Percentiles rank a stretch among this genome's conserved stretches.
Evolutionary conservation across 179 eudicot species (phyloP).

Genomic region (Gypsophila paniculata): DNA sequence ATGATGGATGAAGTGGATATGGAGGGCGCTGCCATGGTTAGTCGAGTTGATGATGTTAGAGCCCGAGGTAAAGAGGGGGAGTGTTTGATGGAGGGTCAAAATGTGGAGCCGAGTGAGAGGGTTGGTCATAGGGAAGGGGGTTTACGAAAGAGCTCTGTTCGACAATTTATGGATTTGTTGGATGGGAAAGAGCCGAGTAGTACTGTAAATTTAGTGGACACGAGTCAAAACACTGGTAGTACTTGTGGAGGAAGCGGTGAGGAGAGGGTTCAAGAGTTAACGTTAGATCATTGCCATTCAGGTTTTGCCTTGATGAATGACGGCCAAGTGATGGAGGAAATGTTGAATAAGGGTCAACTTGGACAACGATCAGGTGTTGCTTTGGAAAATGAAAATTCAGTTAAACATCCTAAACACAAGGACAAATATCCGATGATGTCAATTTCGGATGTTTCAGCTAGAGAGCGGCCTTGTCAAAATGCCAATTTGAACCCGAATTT

Average conservation of each 20-base stretch:
- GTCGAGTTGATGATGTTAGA: constrained; percentile 35
- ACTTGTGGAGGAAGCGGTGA: constrained; percentile 41
- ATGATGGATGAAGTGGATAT: constrained; percentile 58
- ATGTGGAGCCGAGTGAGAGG: constrained; percentile 43
- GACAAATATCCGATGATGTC: constrained; percentile 23
- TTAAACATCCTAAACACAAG: constrained; percentile 16
- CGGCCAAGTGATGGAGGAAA: constrained; percentile 37
- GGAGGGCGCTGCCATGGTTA: constrained; percentile 43
- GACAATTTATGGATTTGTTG: constrained; percentile 43
- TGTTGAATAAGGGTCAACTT: constrained; percentile 41
- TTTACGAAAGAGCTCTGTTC: constrained; percentile 32
- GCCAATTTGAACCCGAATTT: constrained; percentile 14
- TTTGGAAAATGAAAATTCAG: constrained; percentile 24
- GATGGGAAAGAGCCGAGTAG: constrained; percentile 44
- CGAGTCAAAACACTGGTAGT: constrained; percentile 36
- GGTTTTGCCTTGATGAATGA: constrained; percentile 36
- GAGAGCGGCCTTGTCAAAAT: constrained; percentile 19
- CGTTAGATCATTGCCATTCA: constrained; percentile 41
- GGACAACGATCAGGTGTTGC: constrained; percentile 35
- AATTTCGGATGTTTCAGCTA: constrained; percentile 16
- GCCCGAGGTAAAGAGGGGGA: constrained; percentile 47
- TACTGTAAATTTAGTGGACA: constrained; percentile 27
- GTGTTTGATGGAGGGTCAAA: constrained; percentile 32
- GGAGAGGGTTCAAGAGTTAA: constrained; percentile 73
- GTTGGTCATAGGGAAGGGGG: constrained; percentile 40